Base-by-base conservation (phyloP, 306 rosid species). In the Cucurbita argyrosperma region DNA sequence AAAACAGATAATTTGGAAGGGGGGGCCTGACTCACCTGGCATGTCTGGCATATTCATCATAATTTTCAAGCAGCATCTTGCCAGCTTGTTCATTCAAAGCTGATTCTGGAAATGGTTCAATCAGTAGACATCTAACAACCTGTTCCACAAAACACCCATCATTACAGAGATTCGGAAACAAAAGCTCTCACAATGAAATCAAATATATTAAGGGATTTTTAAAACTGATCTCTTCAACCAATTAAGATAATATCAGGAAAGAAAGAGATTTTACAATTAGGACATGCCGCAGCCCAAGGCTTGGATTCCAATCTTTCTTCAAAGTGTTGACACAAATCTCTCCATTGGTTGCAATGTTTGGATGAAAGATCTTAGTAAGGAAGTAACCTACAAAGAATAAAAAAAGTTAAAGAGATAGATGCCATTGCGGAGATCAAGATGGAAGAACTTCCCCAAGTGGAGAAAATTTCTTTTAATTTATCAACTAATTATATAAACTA, bases 51-150 rank as follows among this genome's bases (percentile, higher is more conserved):
- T 95, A 95, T 85, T 88, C 96, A 71, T 95, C 97, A 64, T 95
- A 95, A 80, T 95, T 78, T 65, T 95, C 99, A 68, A 91, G 97
- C 61, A 95, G 84, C 90, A 95, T 74, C 81, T 95, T 95, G 68
- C 96, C 96, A 74, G 99, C 99, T 82, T 87, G 92, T 76, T 95
- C 99, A 83, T 95, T 95, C 84, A 95, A 83, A 26, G 99, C 96
- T 64, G 99, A 95, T 82, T 91, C 97, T 52, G 99, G 97, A 84
- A 91, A 91, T 38, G 99, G 99, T 79, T 95, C 99, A n/a, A 95
- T 95, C 90, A 95, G 87, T 53, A 95, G 77, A 84, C 99, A 95
- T 82, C 99, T 89, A 77, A 95, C 97, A 69, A 91, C 99, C 99
- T 95, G 89, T 79, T 76, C 55, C 19, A 60, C 62, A 61, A 39